Evolutionary conservation across 495 filamentous ascomycete genomes (phyloP).

Genomic region (Aspergillus ostianus): DNA sequence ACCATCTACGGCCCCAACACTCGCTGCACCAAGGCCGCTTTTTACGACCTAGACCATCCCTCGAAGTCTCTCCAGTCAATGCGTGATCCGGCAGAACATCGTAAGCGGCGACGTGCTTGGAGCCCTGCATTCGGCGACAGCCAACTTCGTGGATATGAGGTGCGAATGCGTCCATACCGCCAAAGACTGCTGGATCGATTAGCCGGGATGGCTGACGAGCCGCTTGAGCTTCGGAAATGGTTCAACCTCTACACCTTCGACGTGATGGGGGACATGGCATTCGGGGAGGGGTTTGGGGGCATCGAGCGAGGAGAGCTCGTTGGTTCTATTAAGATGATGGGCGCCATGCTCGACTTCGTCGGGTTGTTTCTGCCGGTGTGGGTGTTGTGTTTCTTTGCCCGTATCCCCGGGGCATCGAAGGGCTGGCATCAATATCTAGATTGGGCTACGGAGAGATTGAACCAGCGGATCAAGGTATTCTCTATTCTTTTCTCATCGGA

Average conservation of each 20-base stretch:
- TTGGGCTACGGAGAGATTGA: conserved; percentile 1
- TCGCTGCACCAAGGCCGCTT: conserved; percentile 27
- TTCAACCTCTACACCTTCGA: conserved; percentile 38
- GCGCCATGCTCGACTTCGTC: conserved; percentile 6
- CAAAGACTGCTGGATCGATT: conserved; percentile 18
- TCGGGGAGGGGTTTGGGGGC: conserved; percentile 36
- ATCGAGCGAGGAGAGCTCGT: conserved; percentile 24
- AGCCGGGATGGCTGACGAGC: conserved; percentile 9
- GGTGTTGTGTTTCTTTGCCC: neutral
- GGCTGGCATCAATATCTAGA: neutral
- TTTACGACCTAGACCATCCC: conserved; percentile 30
- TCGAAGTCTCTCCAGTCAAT: conserved; percentile 25
- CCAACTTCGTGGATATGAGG: conserved; percentile 26
- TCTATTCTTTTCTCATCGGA: neutral
- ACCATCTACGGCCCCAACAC: conserved; percentile 19
- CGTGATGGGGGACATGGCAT: conserved; percentile 41
- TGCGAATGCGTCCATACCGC: conserved; percentile 21
- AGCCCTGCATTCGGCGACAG: conserved; percentile 29
- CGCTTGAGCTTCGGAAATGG: conserved; percentile 30
- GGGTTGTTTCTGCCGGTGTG: conserved; percentile 20
- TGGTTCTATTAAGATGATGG: conserved; percentile 23
- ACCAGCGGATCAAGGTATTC: neutral
- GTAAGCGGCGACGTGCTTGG: conserved; percentile 34
- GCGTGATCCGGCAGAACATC: conserved; percentile 26
- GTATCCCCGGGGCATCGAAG: neutral